These are phyloP conservation scores for Fusarium sp. DNA, from an alignment of 2,329 filamentous ascomycete genomes.

Conservation along the genomic window DNA sequence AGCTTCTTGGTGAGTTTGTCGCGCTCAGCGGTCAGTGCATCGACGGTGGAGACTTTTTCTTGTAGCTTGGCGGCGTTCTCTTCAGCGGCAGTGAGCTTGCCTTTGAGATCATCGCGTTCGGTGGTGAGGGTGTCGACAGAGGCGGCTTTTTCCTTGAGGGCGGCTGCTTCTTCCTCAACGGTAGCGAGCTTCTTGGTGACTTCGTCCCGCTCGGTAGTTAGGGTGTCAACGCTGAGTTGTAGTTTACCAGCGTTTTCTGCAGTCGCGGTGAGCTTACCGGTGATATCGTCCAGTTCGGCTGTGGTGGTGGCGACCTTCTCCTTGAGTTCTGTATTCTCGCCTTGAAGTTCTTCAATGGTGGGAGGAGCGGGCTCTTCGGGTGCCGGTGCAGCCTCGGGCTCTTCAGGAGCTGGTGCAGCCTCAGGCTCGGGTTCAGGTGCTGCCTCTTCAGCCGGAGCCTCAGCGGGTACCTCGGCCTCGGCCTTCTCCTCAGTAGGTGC, in stretches of 20 bases:
- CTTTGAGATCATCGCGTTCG: slow-evolving; percentile 29
- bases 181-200: slow-evolving; percentile 36
- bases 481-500: neutral
- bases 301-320: slow-evolving; percentile 28
- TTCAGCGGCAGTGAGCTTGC: slow-evolving; percentile 25
- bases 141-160: slow-evolving; percentile 29
- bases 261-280: slow-evolving; percentile 28
- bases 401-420: neutral
- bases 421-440: slow-evolving; percentile 11
- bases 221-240: slow-evolving; percentile 17
- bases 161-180: slow-evolving; percentile 22
- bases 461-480: neutral
- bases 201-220: slow-evolving; percentile 33
- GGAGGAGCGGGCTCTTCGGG: slow-evolving; percentile 3
- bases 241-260: slow-evolving; percentile 30
- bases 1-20: slow-evolving; percentile 36
- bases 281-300: slow-evolving; percentile 7
- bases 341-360: slow-evolving; percentile 4
- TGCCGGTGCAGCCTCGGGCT: neutral
- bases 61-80: slow-evolving; percentile 5
- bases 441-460: slow-evolving; percentile 2
- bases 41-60: slow-evolving; percentile 17
- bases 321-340: slow-evolving; percentile 32
- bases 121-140: slow-evolving; percentile 20
- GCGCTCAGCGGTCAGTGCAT: slow-evolving; percentile 10